Evolutionary conservation across 331 rosid genomes (phyloP).

Genomic region (Spiraea crenata): DNA sequence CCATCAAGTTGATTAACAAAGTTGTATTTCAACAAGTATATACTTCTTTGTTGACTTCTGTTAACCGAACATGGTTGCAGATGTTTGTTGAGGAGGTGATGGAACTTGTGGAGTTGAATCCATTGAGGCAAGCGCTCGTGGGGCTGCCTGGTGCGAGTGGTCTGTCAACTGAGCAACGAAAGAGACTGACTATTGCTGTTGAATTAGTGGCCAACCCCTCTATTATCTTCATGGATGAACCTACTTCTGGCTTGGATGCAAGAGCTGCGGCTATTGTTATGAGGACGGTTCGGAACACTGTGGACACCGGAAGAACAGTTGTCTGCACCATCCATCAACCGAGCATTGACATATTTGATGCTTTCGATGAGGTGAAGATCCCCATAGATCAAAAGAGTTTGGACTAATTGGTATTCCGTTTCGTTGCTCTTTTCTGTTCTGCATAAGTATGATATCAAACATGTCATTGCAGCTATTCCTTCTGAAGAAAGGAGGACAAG

Average conservation of each 20-base stretch:
- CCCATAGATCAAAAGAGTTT: not conserved
- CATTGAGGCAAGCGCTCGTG: slow-evolving; percentile 50
- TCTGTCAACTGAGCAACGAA: slow-evolving; percentile 74
- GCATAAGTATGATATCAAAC: not conserved
- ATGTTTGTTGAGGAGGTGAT: slow-evolving; percentile 73
- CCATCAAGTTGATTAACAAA: not conserved
- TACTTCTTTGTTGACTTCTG: not conserved
- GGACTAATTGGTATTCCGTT: not conserved
- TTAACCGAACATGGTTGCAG: slow-evolving; percentile 28
- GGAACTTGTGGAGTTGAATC: slow-evolving; percentile 65
- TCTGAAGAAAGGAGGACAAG: slow-evolving; percentile 70
- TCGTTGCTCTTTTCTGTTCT: not conserved
- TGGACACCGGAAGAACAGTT: slow-evolving; percentile 44
- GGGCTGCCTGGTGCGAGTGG: slow-evolving; percentile 69
- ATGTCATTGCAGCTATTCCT: slow-evolving; percentile 55
- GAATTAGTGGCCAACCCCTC: slow-evolving; percentile 47
- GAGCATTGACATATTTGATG: slow-evolving; percentile 40
- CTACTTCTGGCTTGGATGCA: slow-evolving; percentile 77
- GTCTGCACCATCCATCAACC: slow-evolving; percentile 49
- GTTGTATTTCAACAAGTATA: not conserved
- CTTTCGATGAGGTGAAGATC: slow-evolving; percentile 31
- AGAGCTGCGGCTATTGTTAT: slow-evolving; percentile 80
- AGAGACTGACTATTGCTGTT: slow-evolving; percentile 49
- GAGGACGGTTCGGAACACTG: slow-evolving; percentile 74
- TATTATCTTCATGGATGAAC: slow-evolving; percentile 65